A percentile compares a stretch with the other conserved stretches of the same genome.
Evolutionary conservation across 306 rosid species (phyloP).

Genomic region (Gillenia trifoliata): DNA sequence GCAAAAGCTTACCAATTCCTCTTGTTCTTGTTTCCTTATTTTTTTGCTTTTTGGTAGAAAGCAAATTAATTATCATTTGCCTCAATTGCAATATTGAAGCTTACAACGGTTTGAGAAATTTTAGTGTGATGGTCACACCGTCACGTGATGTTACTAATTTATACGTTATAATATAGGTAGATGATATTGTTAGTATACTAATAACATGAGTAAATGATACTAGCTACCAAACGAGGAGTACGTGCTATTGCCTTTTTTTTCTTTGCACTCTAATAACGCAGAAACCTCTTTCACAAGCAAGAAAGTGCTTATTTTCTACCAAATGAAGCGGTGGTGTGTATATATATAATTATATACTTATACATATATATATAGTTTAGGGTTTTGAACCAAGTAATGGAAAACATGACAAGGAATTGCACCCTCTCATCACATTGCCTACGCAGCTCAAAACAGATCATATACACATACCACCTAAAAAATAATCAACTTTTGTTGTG

Average conservation of each 20-base stretch:
- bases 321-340: neutral
- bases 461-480: neutral
- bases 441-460: slow-evolving; percentile 10
- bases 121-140: neutral
- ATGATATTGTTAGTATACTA: neutral
- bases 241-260: neutral
- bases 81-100: neutral
- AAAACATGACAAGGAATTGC: slow-evolving; percentile 18
- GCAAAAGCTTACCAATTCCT: neutral
- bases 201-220: neutral
- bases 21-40: neutral
- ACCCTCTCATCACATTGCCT: slow-evolving; percentile 14
- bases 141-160: neutral
- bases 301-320: neutral
- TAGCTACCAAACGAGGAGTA: neutral
- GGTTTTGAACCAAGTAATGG: neutral
- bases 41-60: neutral
- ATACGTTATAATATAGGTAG: too few species aligned
- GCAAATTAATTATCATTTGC: neutral
- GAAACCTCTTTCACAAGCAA: neutral
- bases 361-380: too few species aligned
- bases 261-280: neutral
- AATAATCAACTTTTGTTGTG: slow-evolving; percentile 10
- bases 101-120: neutral
- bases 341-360: too few species aligned